phyloP scores from a whole-genome alignment of 768 basidiomycete species.

The Lentinula edodes region DNA sequence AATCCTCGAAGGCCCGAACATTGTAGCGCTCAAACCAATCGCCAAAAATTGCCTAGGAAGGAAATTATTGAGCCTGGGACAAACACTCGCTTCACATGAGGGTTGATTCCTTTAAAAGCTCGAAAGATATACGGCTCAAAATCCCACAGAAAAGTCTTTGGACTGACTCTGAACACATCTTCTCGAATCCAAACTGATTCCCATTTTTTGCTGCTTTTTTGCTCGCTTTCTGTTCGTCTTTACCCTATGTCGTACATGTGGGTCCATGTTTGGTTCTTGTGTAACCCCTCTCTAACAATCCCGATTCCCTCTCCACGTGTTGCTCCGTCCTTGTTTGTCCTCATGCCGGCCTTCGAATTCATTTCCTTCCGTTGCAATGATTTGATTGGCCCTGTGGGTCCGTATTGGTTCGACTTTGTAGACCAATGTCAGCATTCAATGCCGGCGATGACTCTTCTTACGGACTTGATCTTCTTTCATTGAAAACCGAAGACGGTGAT shows the following conservation, averaged over 20 bases:
- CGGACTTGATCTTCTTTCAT: background rate
- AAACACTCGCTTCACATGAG: background rate
- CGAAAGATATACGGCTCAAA: background rate
- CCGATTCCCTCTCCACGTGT: background rate
- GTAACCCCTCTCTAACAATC: background rate
- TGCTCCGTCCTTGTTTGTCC: background rate
- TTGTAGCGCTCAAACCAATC: background rate
- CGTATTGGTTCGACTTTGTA: background rate
- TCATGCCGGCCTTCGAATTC: background rate
- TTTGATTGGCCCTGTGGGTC: background rate
- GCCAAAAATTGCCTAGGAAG: background rate
- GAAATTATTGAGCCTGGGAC: background rate
- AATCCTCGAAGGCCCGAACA: background rate
- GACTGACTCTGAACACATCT: background rate
- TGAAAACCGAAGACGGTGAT: background rate
- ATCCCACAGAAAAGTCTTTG: background rate
- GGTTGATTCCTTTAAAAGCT: background rate
- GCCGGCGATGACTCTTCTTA: constrained; percentile 1
- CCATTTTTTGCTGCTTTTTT: background rate
- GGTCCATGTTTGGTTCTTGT: background rate
- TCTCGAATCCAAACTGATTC: background rate
- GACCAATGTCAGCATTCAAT: background rate
- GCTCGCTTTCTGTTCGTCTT: background rate
- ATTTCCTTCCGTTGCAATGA: background rate
- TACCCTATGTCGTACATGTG: background rate